Evolutionary conservation across 306 rosid genomes (phyloP), one percentile per base, ranked within the genome.

Genomic region (Coriaria nepalensis): DNA sequence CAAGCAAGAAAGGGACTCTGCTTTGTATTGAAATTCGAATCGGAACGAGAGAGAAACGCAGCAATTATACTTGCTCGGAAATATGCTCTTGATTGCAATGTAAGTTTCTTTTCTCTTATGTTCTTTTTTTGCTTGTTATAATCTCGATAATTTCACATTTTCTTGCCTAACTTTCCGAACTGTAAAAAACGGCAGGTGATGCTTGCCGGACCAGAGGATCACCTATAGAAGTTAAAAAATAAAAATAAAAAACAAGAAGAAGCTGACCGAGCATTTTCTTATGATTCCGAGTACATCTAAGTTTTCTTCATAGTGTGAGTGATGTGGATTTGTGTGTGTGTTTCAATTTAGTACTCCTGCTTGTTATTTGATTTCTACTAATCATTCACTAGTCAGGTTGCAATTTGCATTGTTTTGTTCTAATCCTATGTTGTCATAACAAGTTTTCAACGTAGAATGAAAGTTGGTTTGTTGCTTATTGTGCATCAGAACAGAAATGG

Each of bases 181-280:
- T 20, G 29, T 20, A 20, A 8, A 37, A 10, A 33, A 13, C 68
- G 64, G 35, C 83, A 88, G 95, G 95, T 84, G 6, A 81, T 79
- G 82, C 84, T 88, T 69, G 97, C 77, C 38, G 95, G 95, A 34
- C 93, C 97, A 42, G 95, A 84, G 60, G 97, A 88, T 65, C 73
- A 77, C 68, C 84, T 84, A 54, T 88, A 88, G 80, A 55, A 62
- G 69, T 33, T 1, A 20, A 20, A 20, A 20, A 20, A 20, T 1
- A 20, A 20, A 20, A 20, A 20, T 1, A 20, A 20, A 20, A 20
- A 20, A 1, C 1, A 20, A 20, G 2, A 20, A 20, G 2, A 64
- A 63, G 36, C 62, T 60, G 71, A 79, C 70, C 14, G 59, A 73
- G 60, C 29, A 1, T 20, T 20, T 42, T 62, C 68, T 53, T 47